Conservation (phyloP, 192 early-diverging fungal genomes). For the Entophlyctis helioformis region DNA sequence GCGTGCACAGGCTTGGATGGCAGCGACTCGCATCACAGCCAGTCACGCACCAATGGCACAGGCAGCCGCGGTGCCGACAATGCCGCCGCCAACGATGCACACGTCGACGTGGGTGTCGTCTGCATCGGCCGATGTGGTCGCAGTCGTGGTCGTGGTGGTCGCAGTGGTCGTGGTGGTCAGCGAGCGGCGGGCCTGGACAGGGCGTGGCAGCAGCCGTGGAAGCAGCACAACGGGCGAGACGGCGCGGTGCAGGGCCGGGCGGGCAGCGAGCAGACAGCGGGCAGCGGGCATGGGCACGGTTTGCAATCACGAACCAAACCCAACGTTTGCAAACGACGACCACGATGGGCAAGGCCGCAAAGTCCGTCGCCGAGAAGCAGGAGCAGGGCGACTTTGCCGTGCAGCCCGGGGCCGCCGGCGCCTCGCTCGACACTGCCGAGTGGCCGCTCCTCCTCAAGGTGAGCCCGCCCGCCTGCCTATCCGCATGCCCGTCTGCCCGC, state of each 20-base stretch:
- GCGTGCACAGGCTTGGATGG: too few species aligned
- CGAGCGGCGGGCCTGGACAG: too few species aligned
- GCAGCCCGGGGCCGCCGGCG: slow-evolving; percentile 68
- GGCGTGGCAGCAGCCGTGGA: too few species aligned
- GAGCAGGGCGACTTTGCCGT: slow-evolving; percentile 39
- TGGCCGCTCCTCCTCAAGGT: slow-evolving; percentile 94
- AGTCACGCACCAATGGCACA: slow-evolving; percentile 50
- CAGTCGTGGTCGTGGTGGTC: too few species aligned
- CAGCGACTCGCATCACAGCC: too few species aligned
- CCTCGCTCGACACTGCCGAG: slow-evolving; percentile 78
- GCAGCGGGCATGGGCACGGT: not conserved
- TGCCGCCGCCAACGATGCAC: slow-evolving; percentile 83
- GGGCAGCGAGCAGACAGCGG: not conserved
- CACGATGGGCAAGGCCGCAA: not conserved
- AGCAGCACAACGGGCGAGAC: too few species aligned
- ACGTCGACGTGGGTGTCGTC: slow-evolving; percentile 42
- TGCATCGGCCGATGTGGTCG: too few species aligned
- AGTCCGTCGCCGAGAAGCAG: not conserved
- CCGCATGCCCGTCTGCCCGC: not conserved
- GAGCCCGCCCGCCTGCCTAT: not conserved
- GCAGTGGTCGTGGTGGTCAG: too few species aligned
- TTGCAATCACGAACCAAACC: not conserved
- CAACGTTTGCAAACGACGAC: not conserved
- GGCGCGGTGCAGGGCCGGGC: too few species aligned
- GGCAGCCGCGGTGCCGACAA: slow-evolving; percentile 78